Percentiles rank a stretch among this genome's conserved stretches.
phyloP scores from a whole-genome alignment of 768 basidiomycete species.

The Plicaturopsis crispa region DNA sequence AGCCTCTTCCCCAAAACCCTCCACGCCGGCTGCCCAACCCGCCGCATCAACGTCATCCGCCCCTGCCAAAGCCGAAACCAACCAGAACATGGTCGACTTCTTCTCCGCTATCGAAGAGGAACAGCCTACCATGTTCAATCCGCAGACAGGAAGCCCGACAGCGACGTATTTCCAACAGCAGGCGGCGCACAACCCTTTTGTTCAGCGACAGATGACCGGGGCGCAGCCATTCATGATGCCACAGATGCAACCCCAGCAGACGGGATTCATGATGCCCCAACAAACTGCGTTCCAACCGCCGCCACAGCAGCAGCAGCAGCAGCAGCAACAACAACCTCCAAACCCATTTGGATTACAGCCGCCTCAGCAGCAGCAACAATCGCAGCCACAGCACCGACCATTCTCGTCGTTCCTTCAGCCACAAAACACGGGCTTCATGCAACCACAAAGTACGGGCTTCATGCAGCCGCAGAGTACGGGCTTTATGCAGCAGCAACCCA shows the following conservation, averaged over 20 bases:
- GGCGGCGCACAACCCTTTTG: slow-evolving; percentile 70
- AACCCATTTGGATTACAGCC: slow-evolving; percentile 42
- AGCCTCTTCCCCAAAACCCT: slow-evolving; percentile 10
- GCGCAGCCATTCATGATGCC: slow-evolving; percentile 39
- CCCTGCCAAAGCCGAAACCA: slow-evolving; percentile 24
- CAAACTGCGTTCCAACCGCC: slow-evolving; percentile 33
- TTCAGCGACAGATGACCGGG: slow-evolving; percentile 46
- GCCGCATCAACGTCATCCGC: slow-evolving; percentile 15
- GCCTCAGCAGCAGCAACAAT: slow-evolving; percentile 23
- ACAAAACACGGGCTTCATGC: slow-evolving; percentile 42
- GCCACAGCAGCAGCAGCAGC: slow-evolving; percentile 52
- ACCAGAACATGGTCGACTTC: slow-evolving; percentile 69
- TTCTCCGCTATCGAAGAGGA: slow-evolving; percentile 83
- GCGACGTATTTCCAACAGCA: slow-evolving; percentile 49
- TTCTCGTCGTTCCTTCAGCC: slow-evolving; percentile 50
- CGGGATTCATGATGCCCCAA: slow-evolving; percentile 48
- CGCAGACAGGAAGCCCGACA: slow-evolving; percentile 48
- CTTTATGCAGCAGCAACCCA: slow-evolving; percentile 8
- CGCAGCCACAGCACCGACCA: slow-evolving; percentile 37
- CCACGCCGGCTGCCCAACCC: slow-evolving; percentile 10
- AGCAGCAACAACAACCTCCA: slow-evolving; percentile 25
- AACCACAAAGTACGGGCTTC: slow-evolving; percentile 43
- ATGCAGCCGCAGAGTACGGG: slow-evolving; percentile 36
- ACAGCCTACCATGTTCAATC: slow-evolving; percentile 65
- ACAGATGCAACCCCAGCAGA: slow-evolving; percentile 43